Evolutionary conservation across 768 basidiomycete genomes (phyloP).

Genomic region (Amanita rubescens): DNA sequence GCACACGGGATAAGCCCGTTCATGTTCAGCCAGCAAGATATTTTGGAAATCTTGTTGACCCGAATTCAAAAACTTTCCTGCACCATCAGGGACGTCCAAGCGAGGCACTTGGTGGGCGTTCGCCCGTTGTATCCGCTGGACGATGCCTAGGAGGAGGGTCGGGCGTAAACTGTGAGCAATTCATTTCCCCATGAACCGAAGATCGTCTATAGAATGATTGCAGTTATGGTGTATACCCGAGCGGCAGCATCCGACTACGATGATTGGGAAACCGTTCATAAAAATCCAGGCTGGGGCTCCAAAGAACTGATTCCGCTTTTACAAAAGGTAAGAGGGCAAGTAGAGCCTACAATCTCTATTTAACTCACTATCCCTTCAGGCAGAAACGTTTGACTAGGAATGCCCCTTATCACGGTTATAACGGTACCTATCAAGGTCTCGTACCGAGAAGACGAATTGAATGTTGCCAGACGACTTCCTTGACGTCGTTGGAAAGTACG

Average conservation of each 20-base stretch:
- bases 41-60: constrained; percentile 31
- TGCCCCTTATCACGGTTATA: constrained; percentile 36
- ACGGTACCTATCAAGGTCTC: constrained; percentile 48
- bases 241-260: constrained; percentile 59
- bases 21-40: constrained; percentile 52
- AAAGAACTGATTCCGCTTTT: constrained; percentile 48
- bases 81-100: constrained; percentile 38
- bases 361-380: constrained; percentile 16
- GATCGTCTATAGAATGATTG: not conserved
- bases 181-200: not conserved
- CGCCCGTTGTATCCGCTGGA: constrained; percentile 34
- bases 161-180: constrained; percentile 48
- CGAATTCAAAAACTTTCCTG: constrained; percentile 34
- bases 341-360: too few species aligned
- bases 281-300: constrained; percentile 57
- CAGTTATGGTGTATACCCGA: constrained; percentile 39
- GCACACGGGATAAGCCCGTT: constrained; percentile 34
- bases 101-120: constrained; percentile 35
- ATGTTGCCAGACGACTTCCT: constrained; percentile 42
- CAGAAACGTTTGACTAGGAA: constrained; percentile 29
- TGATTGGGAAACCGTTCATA: constrained; percentile 45
- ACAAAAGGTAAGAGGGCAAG: constrained; percentile 35
- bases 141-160: constrained; percentile 58
- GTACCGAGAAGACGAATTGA: constrained; percentile 27
- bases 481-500: constrained; percentile 35